These are phyloP conservation scores for Mychonastes homosphaera DNA, from an alignment of 139 green algal species.

Conservation along the genomic window DNA sequence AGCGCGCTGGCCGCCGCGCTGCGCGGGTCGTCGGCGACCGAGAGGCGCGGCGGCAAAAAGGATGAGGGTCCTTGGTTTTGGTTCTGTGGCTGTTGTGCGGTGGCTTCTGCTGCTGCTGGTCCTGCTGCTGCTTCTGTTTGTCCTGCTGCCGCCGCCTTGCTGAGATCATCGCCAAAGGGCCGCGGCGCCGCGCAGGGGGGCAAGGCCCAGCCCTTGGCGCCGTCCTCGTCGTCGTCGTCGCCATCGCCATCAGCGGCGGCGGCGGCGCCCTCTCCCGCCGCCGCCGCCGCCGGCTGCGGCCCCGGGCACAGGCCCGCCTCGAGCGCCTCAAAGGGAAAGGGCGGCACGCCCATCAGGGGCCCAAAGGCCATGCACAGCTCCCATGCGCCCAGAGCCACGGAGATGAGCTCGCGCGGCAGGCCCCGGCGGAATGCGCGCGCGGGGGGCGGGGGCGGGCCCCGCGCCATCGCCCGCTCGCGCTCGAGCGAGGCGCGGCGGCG, in stretches of 20 bases:
- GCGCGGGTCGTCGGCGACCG: too few species aligned
- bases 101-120: too few species aligned
- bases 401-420: constrained; percentile 32
- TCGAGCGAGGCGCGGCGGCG: constrained; percentile 3
- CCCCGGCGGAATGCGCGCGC: constrained; percentile 26
- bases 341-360: constrained; percentile 50
- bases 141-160: too few species aligned
- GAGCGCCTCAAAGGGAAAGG: constrained; percentile 49
- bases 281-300: constrained; percentile 18
- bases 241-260: not conserved
- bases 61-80: too few species aligned
- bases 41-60: too few species aligned
- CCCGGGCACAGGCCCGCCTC: constrained; percentile 61
- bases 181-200: too few species aligned
- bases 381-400: constrained; percentile 55
- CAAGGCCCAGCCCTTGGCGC: not conserved
- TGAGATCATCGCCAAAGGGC: too few species aligned
- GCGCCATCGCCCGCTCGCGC: constrained; percentile 22
- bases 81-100: too few species aligned
- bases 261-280: not conserved
- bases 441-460: constrained; percentile 41
- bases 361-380: constrained; percentile 53
- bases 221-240: not conserved
- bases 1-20: too few species aligned
- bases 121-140: too few species aligned